A percentile compares a stretch with the other conserved stretches of the same genome.
Conservation (phyloP, 768 basidiomycete genomes). For the Naganishia kalamii region DNA sequence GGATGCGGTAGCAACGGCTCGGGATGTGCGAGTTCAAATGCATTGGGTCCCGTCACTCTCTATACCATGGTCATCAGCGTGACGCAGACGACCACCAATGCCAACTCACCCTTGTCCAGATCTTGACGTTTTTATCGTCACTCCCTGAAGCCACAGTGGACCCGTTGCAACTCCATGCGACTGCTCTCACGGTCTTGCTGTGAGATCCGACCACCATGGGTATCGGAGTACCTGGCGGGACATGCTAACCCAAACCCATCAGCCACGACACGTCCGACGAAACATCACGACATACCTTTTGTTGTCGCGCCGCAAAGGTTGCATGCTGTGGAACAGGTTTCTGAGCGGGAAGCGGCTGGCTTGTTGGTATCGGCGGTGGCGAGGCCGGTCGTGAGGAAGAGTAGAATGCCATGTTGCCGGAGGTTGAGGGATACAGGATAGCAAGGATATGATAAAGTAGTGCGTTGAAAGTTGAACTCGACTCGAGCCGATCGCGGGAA, state of each 20-base stretch:
- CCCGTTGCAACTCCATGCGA: slow-evolving; percentile 20
- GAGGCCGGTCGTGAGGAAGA: slow-evolving; percentile 6
- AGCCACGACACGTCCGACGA: too few relatives aligned
- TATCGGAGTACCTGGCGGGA: slow-evolving; percentile 2
- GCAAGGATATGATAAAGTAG: neutral
- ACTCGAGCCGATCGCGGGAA: too few relatives aligned
- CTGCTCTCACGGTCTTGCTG: neutral
- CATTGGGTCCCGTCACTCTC: neutral
- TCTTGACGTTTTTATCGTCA: slow-evolving; percentile 21
- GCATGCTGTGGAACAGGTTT: slow-evolving; percentile 9
- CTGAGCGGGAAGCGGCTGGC: slow-evolving; percentile 1
- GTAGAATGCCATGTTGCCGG: slow-evolving; percentile 1
- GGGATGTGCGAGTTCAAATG: slow-evolving; percentile 3
- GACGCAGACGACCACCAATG: neutral
- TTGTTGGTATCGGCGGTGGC: neutral
- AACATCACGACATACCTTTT: neutral
- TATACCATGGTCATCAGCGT: neutral
- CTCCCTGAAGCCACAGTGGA: slow-evolving; percentile 10
- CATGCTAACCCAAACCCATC: neutral
- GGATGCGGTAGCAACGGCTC: neutral
- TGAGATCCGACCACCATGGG: slow-evolving; percentile 4
- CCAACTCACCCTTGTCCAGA: slow-evolving; percentile 21
- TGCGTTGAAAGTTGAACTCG: too few relatives aligned
- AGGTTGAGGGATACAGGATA: neutral
- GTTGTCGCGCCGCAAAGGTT: slow-evolving; percentile 8